Percentiles rank a stretch among this genome's conserved stretches.
phyloP scores from a whole-genome alignment of 2,329 filamentous ascomycete species.

The Botryotinia convoluta region DNA sequence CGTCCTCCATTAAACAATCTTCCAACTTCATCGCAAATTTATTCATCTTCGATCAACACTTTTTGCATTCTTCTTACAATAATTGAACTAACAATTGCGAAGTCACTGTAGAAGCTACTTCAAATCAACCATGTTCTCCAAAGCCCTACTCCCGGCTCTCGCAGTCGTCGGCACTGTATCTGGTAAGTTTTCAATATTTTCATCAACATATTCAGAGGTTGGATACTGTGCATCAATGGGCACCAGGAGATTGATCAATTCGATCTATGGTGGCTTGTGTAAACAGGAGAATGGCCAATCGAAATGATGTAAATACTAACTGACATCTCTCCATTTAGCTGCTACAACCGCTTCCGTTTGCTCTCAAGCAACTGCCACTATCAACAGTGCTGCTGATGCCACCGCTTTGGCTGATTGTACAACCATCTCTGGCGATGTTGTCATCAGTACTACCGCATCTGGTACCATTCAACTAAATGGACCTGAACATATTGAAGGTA shows the following conservation, averaged over 20 bases:
- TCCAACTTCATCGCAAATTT: background rate
- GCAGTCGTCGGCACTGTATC: conserved; percentile 16
- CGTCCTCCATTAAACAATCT: background rate
- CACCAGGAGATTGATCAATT: background rate
- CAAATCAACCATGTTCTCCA: conserved; percentile 18
- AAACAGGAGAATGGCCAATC: background rate
- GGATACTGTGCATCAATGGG: background rate
- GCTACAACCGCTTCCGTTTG: conserved; percentile 25
- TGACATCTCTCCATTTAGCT: background rate
- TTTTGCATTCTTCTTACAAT: conserved; percentile 17
- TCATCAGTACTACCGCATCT: conserved; percentile 37
- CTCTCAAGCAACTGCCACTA: conserved; percentile 35
- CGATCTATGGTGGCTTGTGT: background rate
- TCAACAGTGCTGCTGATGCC: conserved; percentile 37
- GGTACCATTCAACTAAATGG: conserved; percentile 57
- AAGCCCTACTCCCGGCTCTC: conserved; percentile 17
- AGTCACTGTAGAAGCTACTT: conserved; percentile 20
- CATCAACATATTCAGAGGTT: background rate
- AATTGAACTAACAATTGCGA: conserved; percentile 14
- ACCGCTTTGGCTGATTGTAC: conserved; percentile 32
- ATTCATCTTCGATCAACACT: conserved; percentile 15
- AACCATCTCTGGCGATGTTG: conserved; percentile 37
- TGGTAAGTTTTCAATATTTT: conserved; percentile 15
- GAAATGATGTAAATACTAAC: background rate
- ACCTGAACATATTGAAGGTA: conserved; percentile 54